Conservation (phyloP, 768 basidiomycete species). For the Pleurotus platypus region DNA sequence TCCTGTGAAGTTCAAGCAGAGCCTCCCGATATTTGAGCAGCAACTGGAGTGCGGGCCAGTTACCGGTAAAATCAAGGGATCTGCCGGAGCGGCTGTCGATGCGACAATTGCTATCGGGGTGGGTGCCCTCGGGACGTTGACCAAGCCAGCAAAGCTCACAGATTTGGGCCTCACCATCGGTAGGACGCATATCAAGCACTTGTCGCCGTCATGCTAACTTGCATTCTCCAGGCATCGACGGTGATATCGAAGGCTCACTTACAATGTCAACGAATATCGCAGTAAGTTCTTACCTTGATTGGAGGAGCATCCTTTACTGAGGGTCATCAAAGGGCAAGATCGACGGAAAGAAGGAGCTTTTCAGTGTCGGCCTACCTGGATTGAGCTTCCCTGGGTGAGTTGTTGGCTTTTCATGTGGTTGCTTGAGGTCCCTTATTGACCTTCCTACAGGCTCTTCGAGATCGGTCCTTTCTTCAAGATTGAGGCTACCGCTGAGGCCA, state of each 20-base stretch:
- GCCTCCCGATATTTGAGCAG: not conserved
- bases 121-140: not conserved
- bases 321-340: constrained; percentile 18
- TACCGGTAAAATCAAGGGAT: not conserved
- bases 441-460: constrained; percentile 20
- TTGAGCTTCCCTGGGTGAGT: constrained; percentile 28
- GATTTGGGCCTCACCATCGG: not conserved
- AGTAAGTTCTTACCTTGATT: not conserved
- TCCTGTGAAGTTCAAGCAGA: not conserved
- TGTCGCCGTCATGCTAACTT: too few species aligned
- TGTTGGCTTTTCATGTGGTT: not conserved
- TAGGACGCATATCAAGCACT: not conserved
- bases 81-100: not conserved
- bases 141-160: constrained; percentile 2
- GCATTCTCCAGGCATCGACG: not conserved
- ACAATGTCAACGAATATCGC: not conserved
- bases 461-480: constrained; percentile 38
- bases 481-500: constrained; percentile 20
- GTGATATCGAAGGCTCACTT: constrained; percentile 1
- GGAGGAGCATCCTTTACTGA: not conserved
- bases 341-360: constrained; percentile 17
- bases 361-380: constrained; percentile 28
- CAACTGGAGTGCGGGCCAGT: not conserved
- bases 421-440: not conserved
- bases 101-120: not conserved